phyloP scores from a whole-genome alignment of 495 filamentous ascomycete species.

The Evernia prunastri region DNA sequence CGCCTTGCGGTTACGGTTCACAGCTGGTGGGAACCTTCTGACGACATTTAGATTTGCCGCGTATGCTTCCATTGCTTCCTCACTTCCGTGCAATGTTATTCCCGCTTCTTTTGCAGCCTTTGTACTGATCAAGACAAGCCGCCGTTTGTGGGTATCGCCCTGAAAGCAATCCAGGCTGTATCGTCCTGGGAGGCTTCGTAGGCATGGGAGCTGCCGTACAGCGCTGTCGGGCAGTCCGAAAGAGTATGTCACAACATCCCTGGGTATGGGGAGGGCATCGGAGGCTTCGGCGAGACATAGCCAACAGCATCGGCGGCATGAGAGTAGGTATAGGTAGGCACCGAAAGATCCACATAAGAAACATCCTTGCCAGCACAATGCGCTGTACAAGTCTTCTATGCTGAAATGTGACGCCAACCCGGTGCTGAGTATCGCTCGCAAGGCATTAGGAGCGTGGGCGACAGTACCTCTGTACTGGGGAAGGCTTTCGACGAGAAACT shows the following conservation, averaged over 20 bases:
- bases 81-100: background rate
- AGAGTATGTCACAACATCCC: background rate
- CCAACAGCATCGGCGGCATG: background rate
- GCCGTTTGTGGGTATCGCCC: background rate
- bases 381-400: background rate
- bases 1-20: background rate
- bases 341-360: background rate
- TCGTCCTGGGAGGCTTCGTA: background rate
- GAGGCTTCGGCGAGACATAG: background rate
- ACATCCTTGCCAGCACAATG: background rate
- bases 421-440: background rate
- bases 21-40: background rate
- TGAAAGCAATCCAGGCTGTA: background rate
- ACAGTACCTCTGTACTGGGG: background rate
- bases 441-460: background rate
- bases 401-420: background rate
- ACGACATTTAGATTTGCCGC: background rate
- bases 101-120: background rate
- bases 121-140: background rate
- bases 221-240: background rate
- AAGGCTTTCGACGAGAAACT: background rate
- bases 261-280: background rate
- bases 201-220: background rate
- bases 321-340: background rate
- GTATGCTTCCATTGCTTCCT: background rate